Base-by-base conservation (phyloP, 768 basidiomycete genomes). In the Tulasnella calospora region DNA sequence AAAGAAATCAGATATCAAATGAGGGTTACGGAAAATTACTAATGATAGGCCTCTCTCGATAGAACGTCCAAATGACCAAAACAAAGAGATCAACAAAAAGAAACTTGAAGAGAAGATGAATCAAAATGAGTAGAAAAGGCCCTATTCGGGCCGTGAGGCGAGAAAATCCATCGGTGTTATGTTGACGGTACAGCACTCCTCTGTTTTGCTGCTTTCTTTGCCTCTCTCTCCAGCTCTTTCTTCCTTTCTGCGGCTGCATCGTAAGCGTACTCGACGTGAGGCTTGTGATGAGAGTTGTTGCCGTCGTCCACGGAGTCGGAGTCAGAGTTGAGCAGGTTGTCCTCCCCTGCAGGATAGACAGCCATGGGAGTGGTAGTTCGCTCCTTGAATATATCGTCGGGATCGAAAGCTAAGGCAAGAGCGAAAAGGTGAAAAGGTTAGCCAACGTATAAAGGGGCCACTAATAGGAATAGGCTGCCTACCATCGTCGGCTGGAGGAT, bases 191-290 rank as follows among this genome's bases (percentile, higher is more conserved):
- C 57, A n/a, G 57, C 57, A n/a, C n/a, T 30, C 57, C 57, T 61
- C 57, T 30, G 30, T n/a, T 27, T 23, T 7, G 57, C 57, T 30
- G 57, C 57, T 61, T n/a, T 81, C 87, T 80, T 89, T 87, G 78
- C 85, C 35, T 55, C 40, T 78, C 89, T 86, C 85, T 90, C 87
- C 80, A 80, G 82, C 81, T 83, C 83, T 79, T 81, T 80, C 74
- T 90, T 89, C 80, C 93, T 89, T 83, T 97, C 95, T 35, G 94
- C 94, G 7, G 92, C 94, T 0, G 95, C 95, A 83, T 98, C 95
- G 83, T 98, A 98, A n/a, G 92, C 94, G 84, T 92, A 96, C 77
- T 82, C 83, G 47, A 79, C 72, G 33, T 80, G 77, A 44, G 80
- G 80, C 75, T 81, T 79, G 51, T 55, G 73, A 27, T 82, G 80